Percentiles rank a stretch among this genome's conserved stretches.
These are phyloP conservation scores for Neurospora sp. DNA, from an alignment of 495 filamentous ascomycete genomes.

Conservation along the genomic window DNA sequence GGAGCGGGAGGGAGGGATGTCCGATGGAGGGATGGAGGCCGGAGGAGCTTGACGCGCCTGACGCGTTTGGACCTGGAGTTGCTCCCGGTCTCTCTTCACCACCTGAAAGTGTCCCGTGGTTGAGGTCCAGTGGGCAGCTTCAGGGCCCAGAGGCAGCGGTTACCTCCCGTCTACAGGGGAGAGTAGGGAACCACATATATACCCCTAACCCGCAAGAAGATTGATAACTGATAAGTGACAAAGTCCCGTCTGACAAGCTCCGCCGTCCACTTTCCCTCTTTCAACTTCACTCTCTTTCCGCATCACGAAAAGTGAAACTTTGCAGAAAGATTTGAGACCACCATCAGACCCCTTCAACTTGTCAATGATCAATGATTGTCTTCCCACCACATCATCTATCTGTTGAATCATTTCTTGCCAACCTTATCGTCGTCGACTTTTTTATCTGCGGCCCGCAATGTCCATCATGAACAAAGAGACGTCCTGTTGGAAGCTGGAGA, in stretches of 20 bases:
- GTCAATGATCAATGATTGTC: too few relatives aligned
- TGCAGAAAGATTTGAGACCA: background rate
- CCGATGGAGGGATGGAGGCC: slow-evolving; percentile 5
- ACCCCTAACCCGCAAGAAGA: background rate
- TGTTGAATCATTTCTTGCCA: background rate
- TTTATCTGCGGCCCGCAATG: background rate
- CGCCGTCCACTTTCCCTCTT: background rate
- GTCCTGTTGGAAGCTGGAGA: too few relatives aligned
- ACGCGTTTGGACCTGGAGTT: background rate
- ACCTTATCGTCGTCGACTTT: background rate
- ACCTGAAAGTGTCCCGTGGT: background rate
- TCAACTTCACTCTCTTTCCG: background rate
- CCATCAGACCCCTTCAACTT: background rate
- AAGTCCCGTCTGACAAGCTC: too few relatives aligned
- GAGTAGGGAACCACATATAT: background rate
- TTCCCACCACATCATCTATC: background rate
- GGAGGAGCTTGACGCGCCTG: slow-evolving; percentile 15
- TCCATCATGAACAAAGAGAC: background rate
- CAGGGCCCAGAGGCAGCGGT: background rate
- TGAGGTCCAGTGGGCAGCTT: background rate
- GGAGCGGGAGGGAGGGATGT: background rate
- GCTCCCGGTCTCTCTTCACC: background rate
- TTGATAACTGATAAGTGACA: background rate
- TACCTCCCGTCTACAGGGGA: too few relatives aligned
- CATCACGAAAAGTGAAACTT: background rate